Evolutionary conservation across 441 rosid species (phyloP), one percentile per base, ranked within the genome.

Genomic region (Flueggea neowawraea): DNA sequence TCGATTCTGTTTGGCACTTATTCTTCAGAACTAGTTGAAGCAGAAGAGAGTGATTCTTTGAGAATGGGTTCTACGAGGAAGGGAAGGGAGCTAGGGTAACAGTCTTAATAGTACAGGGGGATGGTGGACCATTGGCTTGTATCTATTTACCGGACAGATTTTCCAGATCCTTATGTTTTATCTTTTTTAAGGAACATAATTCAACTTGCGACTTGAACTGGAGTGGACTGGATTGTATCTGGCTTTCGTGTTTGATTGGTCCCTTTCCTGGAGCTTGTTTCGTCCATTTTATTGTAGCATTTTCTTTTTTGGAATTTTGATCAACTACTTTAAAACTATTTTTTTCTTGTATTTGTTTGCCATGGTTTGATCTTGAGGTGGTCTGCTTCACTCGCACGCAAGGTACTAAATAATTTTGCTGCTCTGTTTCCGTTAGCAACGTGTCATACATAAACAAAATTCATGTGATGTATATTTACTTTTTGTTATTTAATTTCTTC

Each of bases 21-120:
- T 67, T 58, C 70, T 73, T 78, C 80, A 80, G 85, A 75, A 70
- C 31, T 80, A 69, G 63, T 53, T 15, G 61, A 49, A 17, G 17
- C 22, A 14, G 28, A 59, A 48, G 54, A 52, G 52, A 44, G 44
- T 15, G 48, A 52, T 60, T 22, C 39, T 59, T 63, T 60, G 47
- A 43, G 65, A 53, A 17, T 43, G 70, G 71, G 51, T 61, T 60
- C 61, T 58, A 32, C 10, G 67, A 60, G 54, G 67, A 45, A 66
- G 54, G 60, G 63, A 62, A 62, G 43, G 52, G 22, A 45, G 73
- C 57, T 52, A 16, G 70, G 32, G 57, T 68, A 58, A 57, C 55
- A 60, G n/a, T 28, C 11, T 33, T 58, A 58, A 52, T 69, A 43
- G 55, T 63, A 55, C 52, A 49, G 22, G 57, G 55, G 63, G 68